Conservation (phyloP, 2,329 filamentous ascomycete genomes). For the Colletotrichum eleusines region DNA sequence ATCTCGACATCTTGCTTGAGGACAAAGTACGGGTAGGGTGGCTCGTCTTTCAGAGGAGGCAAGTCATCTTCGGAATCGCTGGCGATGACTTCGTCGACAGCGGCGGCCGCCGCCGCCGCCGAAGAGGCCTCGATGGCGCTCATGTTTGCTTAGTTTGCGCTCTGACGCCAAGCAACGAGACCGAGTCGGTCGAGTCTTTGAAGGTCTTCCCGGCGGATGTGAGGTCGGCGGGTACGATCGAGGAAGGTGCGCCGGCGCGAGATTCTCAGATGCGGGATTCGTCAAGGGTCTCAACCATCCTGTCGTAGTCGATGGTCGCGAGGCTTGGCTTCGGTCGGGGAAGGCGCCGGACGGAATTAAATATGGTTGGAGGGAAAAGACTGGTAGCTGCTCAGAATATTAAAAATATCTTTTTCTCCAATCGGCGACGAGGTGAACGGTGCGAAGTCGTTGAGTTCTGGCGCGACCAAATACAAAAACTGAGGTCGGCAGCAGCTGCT, state of each 20-base stretch:
- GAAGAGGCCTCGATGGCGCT: slow-evolving; percentile 36
- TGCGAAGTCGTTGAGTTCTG: slow-evolving; percentile 8
- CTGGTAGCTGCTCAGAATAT: slow-evolving; percentile 4
- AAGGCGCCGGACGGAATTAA: slow-evolving; percentile 4
- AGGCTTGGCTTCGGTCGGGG: slow-evolving; percentile 22
- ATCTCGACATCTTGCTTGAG: slow-evolving; percentile 89
- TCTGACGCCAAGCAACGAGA: slow-evolving; percentile 18
- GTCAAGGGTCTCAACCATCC: slow-evolving; percentile 37
- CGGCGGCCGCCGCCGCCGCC: slow-evolving; percentile 29
- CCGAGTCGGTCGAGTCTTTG: slow-evolving; percentile 14
- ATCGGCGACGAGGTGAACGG: not conserved
- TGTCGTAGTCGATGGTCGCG: slow-evolving; percentile 33
- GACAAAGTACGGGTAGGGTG: slow-evolving; percentile 63
- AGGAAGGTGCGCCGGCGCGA: slow-evolving; percentile 39
- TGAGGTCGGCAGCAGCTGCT: slow-evolving; percentile 36
- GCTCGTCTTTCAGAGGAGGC: slow-evolving; percentile 51
- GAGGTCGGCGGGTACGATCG: slow-evolving; percentile 22
- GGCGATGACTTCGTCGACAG: slow-evolving; percentile 35
- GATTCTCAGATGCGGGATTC: slow-evolving; percentile 34
- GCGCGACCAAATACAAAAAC: slow-evolving; percentile 34
- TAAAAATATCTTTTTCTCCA: not conserved
- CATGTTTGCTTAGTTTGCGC: slow-evolving; percentile 38
- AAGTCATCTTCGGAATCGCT: slow-evolving; percentile 48
- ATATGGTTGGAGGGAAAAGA: not conserved
- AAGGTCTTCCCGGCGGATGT: not conserved